A percentile compares a stretch with the other conserved stretches of the same genome.
phyloP scores from a whole-genome alignment of 202 grass and related monocot species.

The Zoysia matrella region DNA sequence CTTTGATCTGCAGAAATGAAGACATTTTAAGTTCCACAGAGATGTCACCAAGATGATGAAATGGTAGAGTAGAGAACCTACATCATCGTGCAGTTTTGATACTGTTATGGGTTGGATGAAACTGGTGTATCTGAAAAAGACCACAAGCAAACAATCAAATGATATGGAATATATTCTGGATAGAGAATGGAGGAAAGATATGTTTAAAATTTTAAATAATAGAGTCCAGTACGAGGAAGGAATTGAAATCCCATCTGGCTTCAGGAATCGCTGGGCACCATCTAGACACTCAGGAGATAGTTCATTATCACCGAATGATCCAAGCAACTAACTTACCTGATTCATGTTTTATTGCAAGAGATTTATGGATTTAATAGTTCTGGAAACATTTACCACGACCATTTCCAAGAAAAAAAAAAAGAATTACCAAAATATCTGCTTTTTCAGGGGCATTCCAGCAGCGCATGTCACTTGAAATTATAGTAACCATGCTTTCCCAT shows the following conservation, averaged over 20 bases:
- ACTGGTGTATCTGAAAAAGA: constrained; percentile 78
- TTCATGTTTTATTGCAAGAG: constrained; percentile 40
- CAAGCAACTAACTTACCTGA: constrained; percentile 97
- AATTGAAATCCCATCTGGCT: constrained; percentile 98
- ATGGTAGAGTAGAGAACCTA: constrained; percentile 43
- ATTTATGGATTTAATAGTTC: not conserved
- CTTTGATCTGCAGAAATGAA: constrained; percentile 82
- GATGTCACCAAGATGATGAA: constrained; percentile 1
- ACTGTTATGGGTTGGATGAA: constrained; percentile 95
- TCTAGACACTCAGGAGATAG: constrained; percentile 98
- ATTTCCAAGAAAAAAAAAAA: not conserved
- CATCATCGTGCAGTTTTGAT: constrained; percentile 94
- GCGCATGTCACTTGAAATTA: constrained; percentile 97
- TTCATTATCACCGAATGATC: constrained; percentile 98
- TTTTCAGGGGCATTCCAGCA: constrained; percentile 99
- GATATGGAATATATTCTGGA: constrained; percentile 26
- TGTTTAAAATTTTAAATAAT: not conserved
- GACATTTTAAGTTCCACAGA: constrained; percentile 18
- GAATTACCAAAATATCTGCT: constrained; percentile 90
- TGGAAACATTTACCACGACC: constrained; percentile 24
- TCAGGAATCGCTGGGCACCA: constrained; percentile 98
- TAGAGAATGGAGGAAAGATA: constrained; percentile 34
- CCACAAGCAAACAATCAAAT: constrained; percentile 45
- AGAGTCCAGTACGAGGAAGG: constrained; percentile 71
- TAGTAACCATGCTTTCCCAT: constrained; percentile 87